Evolutionary conservation across 192 early-diverging fungal species (phyloP).

Genomic region (Rhizophagus clarus): DNA sequence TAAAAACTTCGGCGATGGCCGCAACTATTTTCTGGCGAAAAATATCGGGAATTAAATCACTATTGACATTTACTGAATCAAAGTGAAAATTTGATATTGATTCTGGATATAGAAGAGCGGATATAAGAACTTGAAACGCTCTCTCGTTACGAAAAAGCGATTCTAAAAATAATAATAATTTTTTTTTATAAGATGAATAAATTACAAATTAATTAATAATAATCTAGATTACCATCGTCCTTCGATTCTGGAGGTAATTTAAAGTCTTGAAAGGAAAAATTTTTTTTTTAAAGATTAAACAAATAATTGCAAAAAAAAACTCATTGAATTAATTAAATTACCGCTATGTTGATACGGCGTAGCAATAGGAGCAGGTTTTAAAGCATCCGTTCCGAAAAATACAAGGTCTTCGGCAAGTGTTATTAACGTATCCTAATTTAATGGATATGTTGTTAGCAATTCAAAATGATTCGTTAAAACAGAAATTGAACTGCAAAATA

Average conservation of each 20-base stretch:
- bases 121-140: constrained; percentile 51
- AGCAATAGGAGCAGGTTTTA: constrained; percentile 43
- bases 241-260: constrained; percentile 42
- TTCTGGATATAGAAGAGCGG: constrained; percentile 45
- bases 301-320: neutral
- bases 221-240: constrained; percentile 40
- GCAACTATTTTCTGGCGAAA: constrained; percentile 40
- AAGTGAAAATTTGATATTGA: neutral
- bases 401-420: constrained; percentile 47
- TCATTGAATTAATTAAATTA: constrained; percentile 28
- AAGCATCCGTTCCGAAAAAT: constrained; percentile 50
- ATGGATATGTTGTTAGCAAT: constrained; percentile 10
- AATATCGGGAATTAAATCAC: constrained; percentile 33
- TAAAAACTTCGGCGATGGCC: constrained; percentile 42
- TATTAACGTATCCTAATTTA: constrained; percentile 45
- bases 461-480: neutral
- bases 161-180: constrained; percentile 32
- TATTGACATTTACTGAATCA: neutral
- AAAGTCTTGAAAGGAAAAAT: constrained; percentile 43
- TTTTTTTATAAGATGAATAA: neutral
- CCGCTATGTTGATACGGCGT: constrained; percentile 61
- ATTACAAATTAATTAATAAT: neutral
- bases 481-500: constrained; percentile 7
- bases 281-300: neutral
- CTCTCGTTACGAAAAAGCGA: constrained; percentile 50